Base-by-base conservation (phyloP, 163 green algal genomes). In the Trebouxiophyceae sp. region DNA sequence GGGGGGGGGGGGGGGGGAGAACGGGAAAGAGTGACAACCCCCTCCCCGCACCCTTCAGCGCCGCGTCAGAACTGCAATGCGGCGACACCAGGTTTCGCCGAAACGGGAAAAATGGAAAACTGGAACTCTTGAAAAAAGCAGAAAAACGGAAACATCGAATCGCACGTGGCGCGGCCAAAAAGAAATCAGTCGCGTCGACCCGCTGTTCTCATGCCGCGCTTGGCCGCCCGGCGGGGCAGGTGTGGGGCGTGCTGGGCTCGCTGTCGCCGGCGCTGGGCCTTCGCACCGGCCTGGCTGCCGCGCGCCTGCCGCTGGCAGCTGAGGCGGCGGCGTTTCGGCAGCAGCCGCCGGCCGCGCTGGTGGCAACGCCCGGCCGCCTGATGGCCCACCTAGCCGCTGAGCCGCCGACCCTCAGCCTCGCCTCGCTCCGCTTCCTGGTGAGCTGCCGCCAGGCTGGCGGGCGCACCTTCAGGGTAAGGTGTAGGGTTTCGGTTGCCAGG, bases 351-450 rank as follows among this genome's bases (percentile, higher is more conserved):
- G 79, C 96, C 59, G 77, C 97, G 2, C 54, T 96, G 34, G 80
- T 98, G 30, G 84, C 87, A 1, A 98, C 93, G 12, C 93, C 93
- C 24, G 93, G 93, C 5, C 81, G 93, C 2, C 82, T 98, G 32
- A 85, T 96, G 63, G 76, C 85, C 22, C 93, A 97, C 66, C 69
- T 97, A 26, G 67, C 85, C 32, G 70, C 65, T 46, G 93, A 82
- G 0, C 66, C 76, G 0, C 83, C 87, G 31, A 88, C 95, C 22
- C 22, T 33, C 54, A 81, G 64, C 7, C 70, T 97, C 7, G 3
- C 59, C 8, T 28, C 69, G 46, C 67, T 94, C 4, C 69, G 71
- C 8, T 91, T 86, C 63, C 72, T 93, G 72, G 78, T 88, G 47
- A 24, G 73, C 4, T 16, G 39, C 39, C 16, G 12, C 39, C 39